phyloP scores from a whole-genome alignment of 352 stramenopile species.

The Pythium aphanidermatum region DNA sequence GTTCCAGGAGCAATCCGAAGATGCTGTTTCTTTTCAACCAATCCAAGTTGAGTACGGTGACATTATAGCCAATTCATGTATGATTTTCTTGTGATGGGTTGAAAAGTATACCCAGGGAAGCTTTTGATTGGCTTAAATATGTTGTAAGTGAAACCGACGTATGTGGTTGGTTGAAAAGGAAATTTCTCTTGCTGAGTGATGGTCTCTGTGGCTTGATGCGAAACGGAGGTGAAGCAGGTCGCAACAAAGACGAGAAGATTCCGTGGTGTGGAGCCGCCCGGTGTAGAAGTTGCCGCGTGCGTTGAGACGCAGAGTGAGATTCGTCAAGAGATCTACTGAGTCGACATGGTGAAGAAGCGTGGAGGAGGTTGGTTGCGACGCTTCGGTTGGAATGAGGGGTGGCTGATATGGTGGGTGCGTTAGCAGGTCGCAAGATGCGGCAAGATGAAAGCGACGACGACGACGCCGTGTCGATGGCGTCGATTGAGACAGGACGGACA shows the following conservation, averaged over 20 bases:
- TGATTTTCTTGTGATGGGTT: background rate
- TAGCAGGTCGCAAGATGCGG: slow-evolving; percentile 49
- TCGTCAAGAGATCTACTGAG: too few species aligned
- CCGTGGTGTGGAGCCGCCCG: too few species aligned
- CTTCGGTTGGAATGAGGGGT: too few species aligned
- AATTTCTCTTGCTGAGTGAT: too few species aligned
- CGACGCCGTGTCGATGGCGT: slow-evolving; percentile 59
- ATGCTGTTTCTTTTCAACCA: slow-evolving; percentile 1
- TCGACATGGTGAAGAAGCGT: slow-evolving; percentile 58
- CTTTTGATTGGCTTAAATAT: background rate
- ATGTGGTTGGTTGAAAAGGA: slow-evolving; percentile 2
- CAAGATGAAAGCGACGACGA: slow-evolving; percentile 64
- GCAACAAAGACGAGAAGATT: slow-evolving; percentile 1
- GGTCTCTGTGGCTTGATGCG: background rate
- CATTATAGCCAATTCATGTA: background rate
- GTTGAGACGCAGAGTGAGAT: background rate
- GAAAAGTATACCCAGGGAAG: background rate
- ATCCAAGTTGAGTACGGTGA: background rate
- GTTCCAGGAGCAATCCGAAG: background rate
- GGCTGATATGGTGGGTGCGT: background rate
- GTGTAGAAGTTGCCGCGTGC: slow-evolving; percentile 6
- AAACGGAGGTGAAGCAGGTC: background rate
- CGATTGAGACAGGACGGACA: slow-evolving; percentile 58
- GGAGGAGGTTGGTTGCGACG: slow-evolving; percentile 31
- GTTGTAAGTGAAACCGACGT: too few species aligned